Percentiles rank a stretch among this genome's conserved stretches.
Conservation (phyloP, 2,329 filamentous ascomycete species). For the Biscogniauxia sp. region DNA sequence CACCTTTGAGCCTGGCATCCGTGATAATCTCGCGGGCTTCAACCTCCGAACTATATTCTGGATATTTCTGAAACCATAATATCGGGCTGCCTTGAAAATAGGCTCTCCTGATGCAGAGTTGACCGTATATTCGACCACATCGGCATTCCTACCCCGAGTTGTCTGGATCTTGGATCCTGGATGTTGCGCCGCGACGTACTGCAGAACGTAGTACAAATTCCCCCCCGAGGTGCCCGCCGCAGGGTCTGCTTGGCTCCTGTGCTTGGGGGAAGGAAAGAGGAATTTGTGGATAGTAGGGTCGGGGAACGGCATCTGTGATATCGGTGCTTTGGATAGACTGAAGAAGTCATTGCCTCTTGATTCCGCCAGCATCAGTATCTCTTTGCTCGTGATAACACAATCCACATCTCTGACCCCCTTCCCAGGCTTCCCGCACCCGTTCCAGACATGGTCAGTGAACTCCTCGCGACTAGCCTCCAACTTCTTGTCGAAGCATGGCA, state of each 20-base stretch:
- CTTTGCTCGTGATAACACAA: conserved; percentile 95
- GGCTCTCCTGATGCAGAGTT: conserved; percentile 53
- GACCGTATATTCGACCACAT: conserved; percentile 84
- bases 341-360: conserved; percentile 78
- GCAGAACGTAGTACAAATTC: conserved; percentile 81
- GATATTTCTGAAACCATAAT: conserved; percentile 97
- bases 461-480: conserved; percentile 92
- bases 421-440: conserved; percentile 44
- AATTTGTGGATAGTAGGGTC: conserved; percentile 69
- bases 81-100: conserved; percentile 79
- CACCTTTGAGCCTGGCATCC: conserved; percentile 73
- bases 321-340: conserved; percentile 58
- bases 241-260: conserved; percentile 42
- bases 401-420: conserved; percentile 81
- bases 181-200: conserved; percentile 67
- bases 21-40: conserved; percentile 74
- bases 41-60: conserved; percentile 93
- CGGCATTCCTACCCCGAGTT: conserved; percentile 78
- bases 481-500: conserved; percentile 99
- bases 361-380: conserved; percentile 85
- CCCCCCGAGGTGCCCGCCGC: conserved; percentile 81
- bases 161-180: conserved; percentile 70
- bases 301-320: conserved; percentile 63
- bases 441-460: conserved; percentile 79
- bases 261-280: conserved; percentile 62